Evolutionary conservation across 257 asterid genomes (phyloP), one percentile per base, ranked within the genome.

Genomic region (Ocimum tenuiflorum): DNA sequence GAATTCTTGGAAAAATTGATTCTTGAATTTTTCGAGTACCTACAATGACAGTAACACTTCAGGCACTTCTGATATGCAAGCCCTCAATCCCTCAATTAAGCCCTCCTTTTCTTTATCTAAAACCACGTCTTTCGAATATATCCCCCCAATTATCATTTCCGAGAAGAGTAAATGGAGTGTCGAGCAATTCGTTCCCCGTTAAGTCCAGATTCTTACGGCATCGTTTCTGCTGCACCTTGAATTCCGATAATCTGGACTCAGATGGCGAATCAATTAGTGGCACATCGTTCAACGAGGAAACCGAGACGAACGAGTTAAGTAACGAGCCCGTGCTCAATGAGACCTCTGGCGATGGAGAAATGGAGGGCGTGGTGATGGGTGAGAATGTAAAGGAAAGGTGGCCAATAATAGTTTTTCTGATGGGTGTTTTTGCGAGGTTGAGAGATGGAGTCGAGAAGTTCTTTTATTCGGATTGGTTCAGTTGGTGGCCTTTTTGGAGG

Each of bases 401-500:
- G 65, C 86, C 97, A 0, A 43, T 87, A 63, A n/a, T 89, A 73
- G 86, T 76, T 54, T 86, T 89, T 63, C 38, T 92, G 1, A 35
- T 83, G 69, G 97, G 95, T 1, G 69, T 87, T 29, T 80, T 74
- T 60, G 80, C 81, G 60, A 77, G 82, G 68, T 70, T 84, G 64
- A 86, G 61, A 70, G 77, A 50, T 33, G 83, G 85, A 41, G 56
- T 87, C 42, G 82, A 80, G 85, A 81, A 80, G 74, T 23, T 92
- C 31, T 11, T 80, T 56, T 48, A 69, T 53, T 81, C 87, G 0
- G 85, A 83, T 79, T 86, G 89, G 94, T 83, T 87, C 60, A 69
- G 81, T 69, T 92, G 91, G 96, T 85, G 89, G 97, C 95, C 96
- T 6, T 84, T 92, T 79, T 70, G 88, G 95, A 80, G 69, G 57